Evolutionary conservation across 2,329 filamentous ascomycete species (phyloP).

Genomic region (Fusarium sublunatum): DNA sequence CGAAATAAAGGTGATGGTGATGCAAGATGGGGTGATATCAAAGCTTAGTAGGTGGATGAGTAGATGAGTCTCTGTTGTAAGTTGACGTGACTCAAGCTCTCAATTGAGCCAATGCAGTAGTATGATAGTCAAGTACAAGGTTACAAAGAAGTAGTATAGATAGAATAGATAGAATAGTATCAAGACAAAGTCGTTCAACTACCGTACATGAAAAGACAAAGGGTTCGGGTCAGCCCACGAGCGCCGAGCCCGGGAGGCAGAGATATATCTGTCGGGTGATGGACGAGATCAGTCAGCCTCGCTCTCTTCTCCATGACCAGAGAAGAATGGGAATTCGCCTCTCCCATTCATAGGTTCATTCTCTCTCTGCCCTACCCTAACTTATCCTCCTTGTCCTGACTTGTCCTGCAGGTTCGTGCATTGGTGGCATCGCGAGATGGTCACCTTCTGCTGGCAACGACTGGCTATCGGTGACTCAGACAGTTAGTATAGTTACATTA

Average conservation of each 20-base stretch:
- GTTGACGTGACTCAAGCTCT: constrained; percentile 18
- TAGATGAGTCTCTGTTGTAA: constrained; percentile 12
- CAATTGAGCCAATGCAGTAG: constrained; percentile 23
- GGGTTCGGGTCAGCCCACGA: constrained; percentile 23
- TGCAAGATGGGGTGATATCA: constrained; percentile 32
- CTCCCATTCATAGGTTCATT: neutral
- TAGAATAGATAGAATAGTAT: neutral
- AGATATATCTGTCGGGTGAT: constrained; percentile 45
- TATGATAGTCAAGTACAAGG: constrained; percentile 5
- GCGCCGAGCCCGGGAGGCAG: constrained; percentile 33
- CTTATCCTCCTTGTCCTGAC: neutral
- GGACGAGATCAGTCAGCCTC: constrained; percentile 26
- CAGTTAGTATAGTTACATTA: neutral
- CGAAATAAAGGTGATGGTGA: constrained; percentile 20
- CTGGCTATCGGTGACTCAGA: constrained; percentile 46
- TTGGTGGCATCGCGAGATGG: constrained; percentile 43
- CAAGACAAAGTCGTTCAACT: constrained; percentile 8
- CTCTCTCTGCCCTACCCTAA: too few relatives aligned
- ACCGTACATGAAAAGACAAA: constrained; percentile 24
- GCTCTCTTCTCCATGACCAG: constrained; percentile 17
- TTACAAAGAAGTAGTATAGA: constrained; percentile 12
- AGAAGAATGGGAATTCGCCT: constrained; percentile 18
- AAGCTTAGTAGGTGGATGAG: constrained; percentile 7
- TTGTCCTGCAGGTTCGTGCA: constrained; percentile 33
- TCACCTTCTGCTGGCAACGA: constrained; percentile 35